Evolutionary conservation across 176 grass and related monocot genomes (phyloP).

Genomic region (Leersia perrieri): DNA sequence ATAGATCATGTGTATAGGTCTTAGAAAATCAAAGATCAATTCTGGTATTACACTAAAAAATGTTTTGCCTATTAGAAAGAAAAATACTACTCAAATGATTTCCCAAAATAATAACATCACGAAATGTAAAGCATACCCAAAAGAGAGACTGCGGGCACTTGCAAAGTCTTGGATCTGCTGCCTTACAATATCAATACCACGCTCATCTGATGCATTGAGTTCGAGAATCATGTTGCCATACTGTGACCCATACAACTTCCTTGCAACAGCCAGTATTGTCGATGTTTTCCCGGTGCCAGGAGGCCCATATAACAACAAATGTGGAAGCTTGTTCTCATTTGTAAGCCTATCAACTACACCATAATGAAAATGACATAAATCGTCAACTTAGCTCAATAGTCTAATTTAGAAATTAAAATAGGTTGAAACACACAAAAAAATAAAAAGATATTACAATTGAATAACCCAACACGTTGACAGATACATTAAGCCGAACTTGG

Average conservation of each 20-base stretch:
- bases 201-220: conserved; percentile 90
- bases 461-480: background rate
- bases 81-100: background rate
- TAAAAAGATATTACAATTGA: background rate
- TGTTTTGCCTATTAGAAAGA: background rate
- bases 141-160: conserved; percentile 75
- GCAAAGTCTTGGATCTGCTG: conserved; percentile 98
- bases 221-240: conserved; percentile 97
- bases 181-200: conserved; percentile 90
- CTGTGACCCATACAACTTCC: conserved; percentile 88
- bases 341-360: conserved; percentile 76
- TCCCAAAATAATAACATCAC: background rate
- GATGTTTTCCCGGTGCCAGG: conserved; percentile 94
- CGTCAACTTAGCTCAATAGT: background rate
- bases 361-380: background rate
- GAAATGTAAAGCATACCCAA: conserved; percentile 51
- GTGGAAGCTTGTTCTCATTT: conserved; percentile 85
- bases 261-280: conserved; percentile 83
- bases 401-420: background rate
- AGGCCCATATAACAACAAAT: conserved; percentile 85
- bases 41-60: background rate
- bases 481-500: background rate
- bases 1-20: background rate
- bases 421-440: background rate
- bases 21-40: background rate